Conservation (phyloP, 1,284 basidiomycete genomes). For the Puccinia brachypodii region DNA sequence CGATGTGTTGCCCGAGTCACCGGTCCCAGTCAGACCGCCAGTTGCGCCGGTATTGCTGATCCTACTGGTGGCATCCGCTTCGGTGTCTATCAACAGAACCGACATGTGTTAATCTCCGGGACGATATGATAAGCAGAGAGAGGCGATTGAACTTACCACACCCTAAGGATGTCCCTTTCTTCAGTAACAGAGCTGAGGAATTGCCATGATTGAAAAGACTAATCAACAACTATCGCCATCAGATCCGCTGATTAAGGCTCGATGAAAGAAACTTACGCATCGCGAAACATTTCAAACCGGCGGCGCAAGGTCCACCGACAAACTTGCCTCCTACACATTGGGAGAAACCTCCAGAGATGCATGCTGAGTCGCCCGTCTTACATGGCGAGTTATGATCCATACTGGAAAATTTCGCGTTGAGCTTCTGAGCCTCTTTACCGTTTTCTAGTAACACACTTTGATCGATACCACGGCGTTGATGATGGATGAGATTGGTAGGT, state of each 20-base stretch:
- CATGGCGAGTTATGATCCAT: slow-evolving; percentile 34
- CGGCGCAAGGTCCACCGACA: slow-evolving; percentile 27
- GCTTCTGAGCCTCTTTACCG: slow-evolving; percentile 36
- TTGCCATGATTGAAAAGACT: background rate
- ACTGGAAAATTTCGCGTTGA: slow-evolving; percentile 39
- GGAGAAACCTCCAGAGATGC: slow-evolving; percentile 34
- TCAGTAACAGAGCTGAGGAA: slow-evolving; percentile 38
- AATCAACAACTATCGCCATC: background rate
- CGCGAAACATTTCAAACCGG: slow-evolving; percentile 27
- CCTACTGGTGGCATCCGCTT: slow-evolving; percentile 26
- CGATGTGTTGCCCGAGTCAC: background rate
- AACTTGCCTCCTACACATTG: slow-evolving; percentile 46
- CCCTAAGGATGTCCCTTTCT: slow-evolving; percentile 23
- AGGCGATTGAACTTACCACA: slow-evolving; percentile 21
- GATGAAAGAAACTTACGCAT: slow-evolving; percentile 33
- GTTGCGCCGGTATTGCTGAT: slow-evolving; percentile 37
- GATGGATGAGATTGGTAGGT: background rate
- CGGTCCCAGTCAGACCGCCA: slow-evolving; percentile 36
- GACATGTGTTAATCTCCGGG: background rate
- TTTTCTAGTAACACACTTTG: slow-evolving; percentile 34
- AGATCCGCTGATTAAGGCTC: background rate
- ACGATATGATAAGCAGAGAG: background rate
- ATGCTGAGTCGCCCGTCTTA: slow-evolving; percentile 36
- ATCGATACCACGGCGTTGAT: slow-evolving; percentile 27
- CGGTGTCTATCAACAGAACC: slow-evolving; percentile 20